Conservation (phyloP, 1,139 yeast genomes). For the Diutina siamensis region DNA sequence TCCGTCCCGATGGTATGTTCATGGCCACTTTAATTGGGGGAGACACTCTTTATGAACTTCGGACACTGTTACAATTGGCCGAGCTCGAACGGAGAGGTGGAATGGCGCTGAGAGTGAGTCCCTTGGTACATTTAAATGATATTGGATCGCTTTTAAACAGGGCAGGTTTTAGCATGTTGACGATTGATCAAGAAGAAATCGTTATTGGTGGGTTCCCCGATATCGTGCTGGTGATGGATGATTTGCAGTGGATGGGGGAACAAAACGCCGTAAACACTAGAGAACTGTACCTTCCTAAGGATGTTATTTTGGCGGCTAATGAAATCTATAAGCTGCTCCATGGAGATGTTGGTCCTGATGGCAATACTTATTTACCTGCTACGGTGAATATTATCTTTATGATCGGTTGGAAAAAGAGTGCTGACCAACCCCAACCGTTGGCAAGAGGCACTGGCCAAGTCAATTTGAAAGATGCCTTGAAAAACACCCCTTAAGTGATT, state of each 20-base stretch:
- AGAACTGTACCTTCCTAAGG: slow-evolving; percentile 46
- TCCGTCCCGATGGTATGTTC: slow-evolving; percentile 75
- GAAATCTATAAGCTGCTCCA: slow-evolving; percentile 65
- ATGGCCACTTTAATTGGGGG: slow-evolving; percentile 81
- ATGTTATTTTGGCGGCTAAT: slow-evolving; percentile 61
- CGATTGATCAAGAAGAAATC: slow-evolving; percentile 78
- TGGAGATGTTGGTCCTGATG: slow-evolving; percentile 45
- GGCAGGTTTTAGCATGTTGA: slow-evolving; percentile 70
- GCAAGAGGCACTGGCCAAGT: slow-evolving; percentile 63
- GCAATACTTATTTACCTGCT: slow-evolving; percentile 37
- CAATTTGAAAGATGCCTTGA: slow-evolving; percentile 42
- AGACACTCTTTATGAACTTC: slow-evolving; percentile 68
- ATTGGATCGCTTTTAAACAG: slow-evolving; percentile 61
- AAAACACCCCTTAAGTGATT: too few relatives aligned
- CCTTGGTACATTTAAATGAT: slow-evolving; percentile 69
- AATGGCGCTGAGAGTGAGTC: slow-evolving; percentile 69
- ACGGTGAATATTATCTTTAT: slow-evolving; percentile 69
- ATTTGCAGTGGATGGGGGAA: slow-evolving; percentile 77
- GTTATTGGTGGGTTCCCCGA: slow-evolving; percentile 74
- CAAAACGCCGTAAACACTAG: slow-evolving; percentile 58
- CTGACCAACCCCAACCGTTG: slow-evolving; percentile 59
- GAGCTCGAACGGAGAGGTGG: slow-evolving; percentile 76
- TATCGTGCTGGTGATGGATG: slow-evolving; percentile 53
- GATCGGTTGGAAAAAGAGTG: slow-evolving; percentile 84
- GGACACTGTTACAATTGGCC: slow-evolving; percentile 73